Percentiles rank a stretch among this genome's conserved stretches.
Evolutionary conservation across 106 monocot genomes (phyloP).

Genomic region (Narthecium ossifragum): DNA sequence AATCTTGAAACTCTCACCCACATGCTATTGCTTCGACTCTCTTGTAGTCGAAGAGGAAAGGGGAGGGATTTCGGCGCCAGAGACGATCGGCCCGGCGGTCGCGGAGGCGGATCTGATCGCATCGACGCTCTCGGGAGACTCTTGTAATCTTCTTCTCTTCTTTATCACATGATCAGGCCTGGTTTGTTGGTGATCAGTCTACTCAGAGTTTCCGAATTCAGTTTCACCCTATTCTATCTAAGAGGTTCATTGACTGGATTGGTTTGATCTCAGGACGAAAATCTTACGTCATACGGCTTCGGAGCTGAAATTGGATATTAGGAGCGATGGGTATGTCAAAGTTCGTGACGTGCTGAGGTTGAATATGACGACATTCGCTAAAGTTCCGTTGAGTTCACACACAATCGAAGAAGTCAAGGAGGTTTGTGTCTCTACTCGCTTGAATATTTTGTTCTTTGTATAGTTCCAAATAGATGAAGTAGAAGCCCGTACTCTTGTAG

Average conservation of each 20-base stretch:
- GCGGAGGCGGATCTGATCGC: slow-evolving; percentile 18
- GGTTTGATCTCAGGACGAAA: slow-evolving; percentile 32
- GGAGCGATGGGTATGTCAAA: slow-evolving; percentile 62
- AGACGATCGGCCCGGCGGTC: slow-evolving; percentile 11
- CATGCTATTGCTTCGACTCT: background rate
- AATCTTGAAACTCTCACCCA: slow-evolving; percentile 2
- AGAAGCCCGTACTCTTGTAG: no score
- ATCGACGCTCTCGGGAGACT: slow-evolving; percentile 67
- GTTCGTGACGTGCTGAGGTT: slow-evolving; percentile 43
- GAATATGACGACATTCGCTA: no score
- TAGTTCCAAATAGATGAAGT: no score
- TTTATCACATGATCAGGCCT: background rate
- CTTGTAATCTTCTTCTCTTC: slow-evolving; percentile 29
- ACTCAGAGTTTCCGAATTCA: no score
- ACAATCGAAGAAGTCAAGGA: slow-evolving; percentile 59
- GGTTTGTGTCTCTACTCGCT: slow-evolving; percentile 33
- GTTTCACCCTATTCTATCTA: no score
- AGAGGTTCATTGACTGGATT: no score
- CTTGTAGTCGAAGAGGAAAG: slow-evolving; percentile 23
- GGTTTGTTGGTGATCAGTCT: no score
- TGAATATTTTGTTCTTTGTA: no score
- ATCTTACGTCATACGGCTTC: slow-evolving; percentile 69
- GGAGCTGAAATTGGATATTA: slow-evolving; percentile 54
- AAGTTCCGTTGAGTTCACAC: slow-evolving; percentile 57
- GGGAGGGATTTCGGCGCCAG: slow-evolving; percentile 10